Evolutionary conservation across 495 filamentous ascomycete species (phyloP).

Genomic region (Hypoxylon cercidicola): DNA sequence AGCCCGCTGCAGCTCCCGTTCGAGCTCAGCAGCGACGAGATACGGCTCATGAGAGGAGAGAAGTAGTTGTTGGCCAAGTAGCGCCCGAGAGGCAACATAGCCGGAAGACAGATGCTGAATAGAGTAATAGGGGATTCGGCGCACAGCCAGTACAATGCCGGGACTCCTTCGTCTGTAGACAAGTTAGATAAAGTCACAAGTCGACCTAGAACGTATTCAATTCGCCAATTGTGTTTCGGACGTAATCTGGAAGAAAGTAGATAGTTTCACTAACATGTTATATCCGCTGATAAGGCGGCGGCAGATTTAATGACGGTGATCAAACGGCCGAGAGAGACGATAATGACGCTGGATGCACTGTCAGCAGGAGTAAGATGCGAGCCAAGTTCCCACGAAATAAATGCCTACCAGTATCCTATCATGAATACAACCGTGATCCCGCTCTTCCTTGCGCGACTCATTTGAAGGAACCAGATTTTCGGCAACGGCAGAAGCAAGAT

Average conservation of each 20-base stretch:
- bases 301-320: slow-evolving; percentile 14
- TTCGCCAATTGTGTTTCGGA: neutral
- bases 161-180: slow-evolving; percentile 1
- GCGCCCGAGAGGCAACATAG: slow-evolving; percentile 16
- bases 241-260: too few relatives aligned
- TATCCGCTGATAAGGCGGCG: slow-evolving; percentile 5
- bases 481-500: slow-evolving; percentile 50
- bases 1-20: too few relatives aligned
- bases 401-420: slow-evolving; percentile 49
- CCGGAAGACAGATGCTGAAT: slow-evolving; percentile 21
- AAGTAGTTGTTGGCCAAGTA: slow-evolving; percentile 40
- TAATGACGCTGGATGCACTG: slow-evolving; percentile 12
- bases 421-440: slow-evolving; percentile 47
- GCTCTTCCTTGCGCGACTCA: slow-evolving; percentile 37
- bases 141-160: slow-evolving; percentile 16
- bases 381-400: too few relatives aligned
- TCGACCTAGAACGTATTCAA: neutral
- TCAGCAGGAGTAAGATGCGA: too few relatives aligned
- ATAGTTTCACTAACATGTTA: slow-evolving; percentile 16
- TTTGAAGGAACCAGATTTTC: slow-evolving; percentile 49
- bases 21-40: too few relatives aligned
- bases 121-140: slow-evolving; percentile 15
- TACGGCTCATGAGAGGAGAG: too few relatives aligned
- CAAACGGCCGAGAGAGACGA: slow-evolving; percentile 24
- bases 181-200: neutral